Conservation (phyloP, 106 monocot species). For the Triglochin maritima region DNA sequence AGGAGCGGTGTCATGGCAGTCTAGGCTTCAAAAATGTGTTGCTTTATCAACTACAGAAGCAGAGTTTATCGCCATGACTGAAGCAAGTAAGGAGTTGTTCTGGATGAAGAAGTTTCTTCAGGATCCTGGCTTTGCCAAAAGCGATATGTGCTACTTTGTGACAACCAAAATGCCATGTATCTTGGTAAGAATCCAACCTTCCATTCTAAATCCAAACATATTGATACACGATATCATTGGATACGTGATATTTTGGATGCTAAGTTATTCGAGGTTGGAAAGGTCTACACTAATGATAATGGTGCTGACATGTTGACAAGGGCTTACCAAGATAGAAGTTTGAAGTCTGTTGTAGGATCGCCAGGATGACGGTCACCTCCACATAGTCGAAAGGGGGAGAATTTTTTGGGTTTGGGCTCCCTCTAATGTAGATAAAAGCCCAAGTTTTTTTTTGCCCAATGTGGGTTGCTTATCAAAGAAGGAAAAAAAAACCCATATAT, state of each 20-base stretch:
- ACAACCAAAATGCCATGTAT: background rate
- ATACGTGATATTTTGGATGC: background rate
- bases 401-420: background rate
- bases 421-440: no score
- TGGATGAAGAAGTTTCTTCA: background rate
- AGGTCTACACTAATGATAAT: background rate
- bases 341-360: background rate
- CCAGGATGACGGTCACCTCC: background rate
- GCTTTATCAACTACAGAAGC: constrained; percentile 1
- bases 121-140: background rate
- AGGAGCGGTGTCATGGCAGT: constrained; percentile 13
- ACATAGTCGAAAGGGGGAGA: background rate
- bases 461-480: no score
- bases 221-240: background rate
- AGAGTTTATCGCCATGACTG: constrained; percentile 1
- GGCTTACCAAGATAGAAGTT: background rate
- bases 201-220: background rate
- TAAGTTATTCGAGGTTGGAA: background rate
- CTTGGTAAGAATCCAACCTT: constrained; percentile 1
- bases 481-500: no score
- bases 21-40: constrained; percentile 10
- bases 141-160: background rate
- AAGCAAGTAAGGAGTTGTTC: background rate
- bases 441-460: no score
- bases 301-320: background rate